These are phyloP conservation scores for Serendipita indica DNA, from an alignment of 768 basidiomycete genomes.

Conservation along the genomic window DNA sequence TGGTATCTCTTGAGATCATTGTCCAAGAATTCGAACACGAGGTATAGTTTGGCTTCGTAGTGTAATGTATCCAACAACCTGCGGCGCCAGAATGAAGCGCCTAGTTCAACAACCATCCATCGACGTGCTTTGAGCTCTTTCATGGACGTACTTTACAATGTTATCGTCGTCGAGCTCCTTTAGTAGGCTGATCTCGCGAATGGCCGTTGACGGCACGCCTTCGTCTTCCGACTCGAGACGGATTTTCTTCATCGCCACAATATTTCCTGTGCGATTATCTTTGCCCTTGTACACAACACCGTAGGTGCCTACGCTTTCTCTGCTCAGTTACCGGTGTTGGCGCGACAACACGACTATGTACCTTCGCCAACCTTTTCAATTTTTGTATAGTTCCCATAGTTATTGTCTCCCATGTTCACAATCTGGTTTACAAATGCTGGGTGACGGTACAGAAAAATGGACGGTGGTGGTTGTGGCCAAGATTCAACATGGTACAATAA, in stretches of 20 bases:
- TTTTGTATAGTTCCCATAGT: constrained; percentile 65
- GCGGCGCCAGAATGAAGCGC: background rate
- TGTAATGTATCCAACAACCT: constrained; percentile 95
- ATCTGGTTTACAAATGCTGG: background rate
- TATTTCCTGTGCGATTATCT: constrained; percentile 58
- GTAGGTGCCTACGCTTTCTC: constrained; percentile 63
- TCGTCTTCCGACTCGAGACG: constrained; percentile 96
- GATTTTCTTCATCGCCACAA: constrained; percentile 98
- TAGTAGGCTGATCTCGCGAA: constrained; percentile 91
- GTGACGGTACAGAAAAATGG: background rate
- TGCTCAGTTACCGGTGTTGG: background rate
- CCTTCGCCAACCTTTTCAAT: constrained; percentile 86
- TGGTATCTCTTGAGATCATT: constrained; percentile 95
- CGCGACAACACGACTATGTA: constrained; percentile 23
- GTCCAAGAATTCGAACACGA: constrained; percentile 96
- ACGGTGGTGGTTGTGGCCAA: too few species aligned
- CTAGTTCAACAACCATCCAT: background rate
- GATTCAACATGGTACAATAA: background rate
- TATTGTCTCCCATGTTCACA: background rate
- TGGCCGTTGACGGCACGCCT: constrained; percentile 95
- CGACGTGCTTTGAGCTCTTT: background rate
- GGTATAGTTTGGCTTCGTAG: constrained; percentile 90
- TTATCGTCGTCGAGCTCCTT: constrained; percentile 96
- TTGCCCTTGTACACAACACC: constrained; percentile 97
- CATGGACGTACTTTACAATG: constrained; percentile 56